Evolutionary conservation across 805 yeast species (phyloP), one percentile per base, ranked within the genome.

Genomic region (Kazachstania kunashirensis): DNA sequence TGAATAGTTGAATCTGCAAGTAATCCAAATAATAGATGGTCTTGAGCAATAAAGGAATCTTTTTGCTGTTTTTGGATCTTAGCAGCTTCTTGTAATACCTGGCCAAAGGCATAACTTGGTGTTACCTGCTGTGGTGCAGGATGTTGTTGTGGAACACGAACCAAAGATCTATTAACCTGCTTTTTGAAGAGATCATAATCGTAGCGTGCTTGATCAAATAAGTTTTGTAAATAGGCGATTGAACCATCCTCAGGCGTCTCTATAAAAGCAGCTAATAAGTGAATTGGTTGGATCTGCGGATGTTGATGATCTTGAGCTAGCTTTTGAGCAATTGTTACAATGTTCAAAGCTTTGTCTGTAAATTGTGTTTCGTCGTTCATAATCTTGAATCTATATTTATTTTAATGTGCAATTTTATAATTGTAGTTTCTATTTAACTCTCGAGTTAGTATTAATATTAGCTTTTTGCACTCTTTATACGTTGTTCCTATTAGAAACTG

Each of bases 1-100:
- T 82, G 72, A 24, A 89, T 70, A 1, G 84, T 67, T 3, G 73
- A 56, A 49, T 89, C 96, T 19, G 86, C 92, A 34, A 92, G 64
- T 26, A 92, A 65, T 0, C 96, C 96, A 41, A 86, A 67, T 34
- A 92, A 63, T 10, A 92, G 65, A 59, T 92, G 98, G 62, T 92
- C 98, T 64, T 89, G 97, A 1, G 95, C 97, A 38, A 92, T 73
- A 53, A 75, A 92, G 14, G 79, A 69, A 61, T 92, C 98, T 59
- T 89, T 89, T 58, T 89, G 98, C 50, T 82, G 82, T 35, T 76
- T 68, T 61, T 83, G 82, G 51, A 85, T 75, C 55, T 85, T 82
- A 34, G 70, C 69, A 12, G 97, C 94, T 26, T 73, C 75, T 45
- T 73, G 72, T 31, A 92, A 58, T 15, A 92, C 75, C 55, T 76